These are phyloP conservation scores for Ophiocordyceps australis DNA, from an alignment of 2,329 filamentous ascomycete species.

Conservation along the genomic window DNA sequence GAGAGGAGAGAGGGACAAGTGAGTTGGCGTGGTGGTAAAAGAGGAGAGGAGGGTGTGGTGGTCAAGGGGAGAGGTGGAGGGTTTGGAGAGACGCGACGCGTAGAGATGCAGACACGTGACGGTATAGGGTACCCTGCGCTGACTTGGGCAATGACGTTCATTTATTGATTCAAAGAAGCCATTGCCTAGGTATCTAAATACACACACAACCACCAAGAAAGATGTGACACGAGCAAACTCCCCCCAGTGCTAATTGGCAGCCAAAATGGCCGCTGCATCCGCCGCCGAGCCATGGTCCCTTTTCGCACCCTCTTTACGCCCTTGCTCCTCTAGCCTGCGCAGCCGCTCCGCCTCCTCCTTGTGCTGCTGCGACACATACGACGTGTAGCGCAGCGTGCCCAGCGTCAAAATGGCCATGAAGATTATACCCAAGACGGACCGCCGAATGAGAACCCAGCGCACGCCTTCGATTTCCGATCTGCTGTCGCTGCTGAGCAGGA, in stretches of 20 bases:
- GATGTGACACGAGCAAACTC: too few species aligned
- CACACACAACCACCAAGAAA: background rate
- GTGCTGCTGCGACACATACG: constrained; percentile 32
- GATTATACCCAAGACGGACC: constrained; percentile 44
- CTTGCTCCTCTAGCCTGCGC: constrained; percentile 22
- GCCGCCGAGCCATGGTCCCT: constrained; percentile 25
- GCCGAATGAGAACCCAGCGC: constrained; percentile 62
- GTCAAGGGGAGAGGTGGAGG: too few species aligned
- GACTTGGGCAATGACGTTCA: too few species aligned
- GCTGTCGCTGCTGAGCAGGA: constrained; percentile 72
- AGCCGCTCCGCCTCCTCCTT: constrained; percentile 25
- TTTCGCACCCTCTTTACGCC: constrained; percentile 23
- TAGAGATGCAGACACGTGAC: too few species aligned
- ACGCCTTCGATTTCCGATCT: constrained; percentile 85
- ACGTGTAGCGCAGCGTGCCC: constrained; percentile 39
- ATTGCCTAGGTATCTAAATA: background rate
- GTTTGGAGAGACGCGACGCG: too few species aligned
- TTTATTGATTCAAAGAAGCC: too few species aligned
- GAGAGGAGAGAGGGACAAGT: too few species aligned
- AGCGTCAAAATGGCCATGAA: constrained; percentile 47
- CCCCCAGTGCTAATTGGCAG: constrained; percentile 41
- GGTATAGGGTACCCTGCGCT: too few species aligned
- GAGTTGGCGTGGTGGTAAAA: too few species aligned
- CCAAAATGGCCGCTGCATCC: constrained; percentile 37
- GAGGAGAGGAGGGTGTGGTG: too few species aligned